Evolutionary conservation across 2,329 filamentous ascomycete species (phyloP).

Genomic region (Pseudogymnoascus sp.): DNA sequence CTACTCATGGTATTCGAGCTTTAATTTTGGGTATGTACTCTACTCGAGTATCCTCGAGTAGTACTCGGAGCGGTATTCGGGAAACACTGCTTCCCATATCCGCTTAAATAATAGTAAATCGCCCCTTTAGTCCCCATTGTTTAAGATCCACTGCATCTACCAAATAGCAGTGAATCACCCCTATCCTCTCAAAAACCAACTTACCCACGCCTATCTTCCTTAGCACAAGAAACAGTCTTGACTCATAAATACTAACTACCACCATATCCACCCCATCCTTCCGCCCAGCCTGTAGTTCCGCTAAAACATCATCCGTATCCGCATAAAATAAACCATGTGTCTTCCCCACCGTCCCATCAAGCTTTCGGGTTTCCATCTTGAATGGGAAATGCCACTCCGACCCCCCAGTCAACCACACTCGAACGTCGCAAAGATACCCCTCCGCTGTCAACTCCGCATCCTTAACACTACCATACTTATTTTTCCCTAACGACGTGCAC

Average conservation of each 20-base stretch:
- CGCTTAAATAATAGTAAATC: neutral
- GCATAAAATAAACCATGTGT: neutral
- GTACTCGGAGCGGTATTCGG: no score
- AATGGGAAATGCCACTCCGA: slow-evolving; percentile 3
- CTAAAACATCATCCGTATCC: neutral
- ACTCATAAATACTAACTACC: neutral
- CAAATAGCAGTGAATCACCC: neutral
- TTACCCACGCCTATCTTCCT: neutral
- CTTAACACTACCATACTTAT: neutral
- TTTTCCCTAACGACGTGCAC: neutral
- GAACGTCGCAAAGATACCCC: neutral
- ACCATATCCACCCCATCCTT: slow-evolving; percentile 3
- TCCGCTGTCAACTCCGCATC: neutral
- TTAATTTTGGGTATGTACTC: no score
- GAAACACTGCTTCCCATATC: no score
- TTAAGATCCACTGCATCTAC: neutral
- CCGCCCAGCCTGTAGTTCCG: neutral
- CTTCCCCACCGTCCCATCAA: neutral
- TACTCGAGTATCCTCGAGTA: no score
- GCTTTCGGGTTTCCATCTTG: neutral
- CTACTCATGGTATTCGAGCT: no score
- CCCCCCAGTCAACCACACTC: neutral
- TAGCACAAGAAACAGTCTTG: neutral
- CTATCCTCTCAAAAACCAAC: neutral
- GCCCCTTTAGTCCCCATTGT: neutral